Conservation (phyloP, 768 basidiomycete species). For the Mycena belliarum region DNA sequence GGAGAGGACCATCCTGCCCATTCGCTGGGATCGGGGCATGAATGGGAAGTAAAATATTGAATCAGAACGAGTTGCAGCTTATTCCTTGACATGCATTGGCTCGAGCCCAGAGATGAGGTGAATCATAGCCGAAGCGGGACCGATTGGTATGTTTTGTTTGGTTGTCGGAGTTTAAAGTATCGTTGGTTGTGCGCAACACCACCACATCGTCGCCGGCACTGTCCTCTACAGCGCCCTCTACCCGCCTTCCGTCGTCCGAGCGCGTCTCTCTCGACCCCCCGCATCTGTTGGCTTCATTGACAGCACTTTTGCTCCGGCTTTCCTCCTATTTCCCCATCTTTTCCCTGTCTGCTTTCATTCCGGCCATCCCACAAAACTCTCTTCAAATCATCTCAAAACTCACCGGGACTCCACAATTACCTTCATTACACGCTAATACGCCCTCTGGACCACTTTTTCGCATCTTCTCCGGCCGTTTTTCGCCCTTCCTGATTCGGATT, state of each 20-base stretch:
- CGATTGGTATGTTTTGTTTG: neutral
- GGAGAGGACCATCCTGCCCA: too few relatives aligned
- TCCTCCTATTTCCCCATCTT: constrained; percentile 1
- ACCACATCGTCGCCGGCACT: neutral
- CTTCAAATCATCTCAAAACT: constrained; percentile 21
- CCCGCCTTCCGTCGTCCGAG: constrained; percentile 9
- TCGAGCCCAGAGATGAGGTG: too few relatives aligned
- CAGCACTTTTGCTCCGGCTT: constrained; percentile 8
- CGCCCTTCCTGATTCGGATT: constrained; percentile 13
- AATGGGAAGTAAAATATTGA: too few relatives aligned
- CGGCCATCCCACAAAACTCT: constrained; percentile 9
- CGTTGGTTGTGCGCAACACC: neutral
- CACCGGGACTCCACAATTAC: constrained; percentile 10
- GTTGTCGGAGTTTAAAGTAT: too few relatives aligned
- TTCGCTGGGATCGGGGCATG: too few relatives aligned
- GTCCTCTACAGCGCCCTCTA: constrained; percentile 3
- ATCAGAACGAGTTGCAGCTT: too few relatives aligned
- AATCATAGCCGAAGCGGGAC: too few relatives aligned
- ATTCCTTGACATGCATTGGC: too few relatives aligned
- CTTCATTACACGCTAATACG: constrained; percentile 20
- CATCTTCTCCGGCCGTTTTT: constrained; percentile 16
- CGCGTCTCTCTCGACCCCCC: constrained; percentile 12
- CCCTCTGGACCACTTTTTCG: constrained; percentile 12
- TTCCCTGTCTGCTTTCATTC: constrained; percentile 8
- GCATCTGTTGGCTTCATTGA: constrained; percentile 24